Base-by-base conservation (phyloP, 257 asterid species). In the Solanum pimpinellifolium region DNA sequence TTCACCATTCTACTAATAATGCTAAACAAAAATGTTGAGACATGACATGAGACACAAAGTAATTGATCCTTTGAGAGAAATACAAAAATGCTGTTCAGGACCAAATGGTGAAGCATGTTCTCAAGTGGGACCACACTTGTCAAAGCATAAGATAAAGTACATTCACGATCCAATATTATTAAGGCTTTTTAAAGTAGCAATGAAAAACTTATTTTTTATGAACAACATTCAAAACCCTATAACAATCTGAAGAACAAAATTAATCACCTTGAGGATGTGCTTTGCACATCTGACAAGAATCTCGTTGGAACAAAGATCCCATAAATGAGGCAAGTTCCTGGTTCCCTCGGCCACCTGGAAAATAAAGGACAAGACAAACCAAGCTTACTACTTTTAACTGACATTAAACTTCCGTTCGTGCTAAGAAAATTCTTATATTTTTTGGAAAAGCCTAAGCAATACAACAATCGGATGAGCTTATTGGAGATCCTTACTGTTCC, bases 301-400 rank as follows among this genome's bases (percentile, higher is more conserved):
- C 91, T 96, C 99, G 87, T 88, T 95, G 90, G 93, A 92, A 89
- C 98, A 94, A 85, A 96, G 95, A 86, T 95, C 98, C 99, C 98
- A 93, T 62, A 96, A 88, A 90, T 96, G 98, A 87, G 98, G 98
- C 94, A 96, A 92, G 80, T 93, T 93, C 85, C 90, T 91, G 86
- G 95, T 93, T 87, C 96, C 98, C 91, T 94, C 98, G 83, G 98
- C 97, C 87, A 95, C 95, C 99, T 96, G 93, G 83, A 86, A 44
- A 39, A 83, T 4, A 20, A 86, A 81, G 78, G 60, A 35, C 60
- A 85, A 88, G 74, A 83, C 37, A 80, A 81, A 60, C 82, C 47
- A 87, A 52, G 68, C 52, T 69, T 87, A 78, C 77, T 70, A 81
- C 29, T 31, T 87, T 82, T 9, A 82, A 69, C 52, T 41, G 44